Evolutionary conservation across 768 basidiomycete genomes (phyloP).

Genomic region (Boletus rubropictus): DNA sequence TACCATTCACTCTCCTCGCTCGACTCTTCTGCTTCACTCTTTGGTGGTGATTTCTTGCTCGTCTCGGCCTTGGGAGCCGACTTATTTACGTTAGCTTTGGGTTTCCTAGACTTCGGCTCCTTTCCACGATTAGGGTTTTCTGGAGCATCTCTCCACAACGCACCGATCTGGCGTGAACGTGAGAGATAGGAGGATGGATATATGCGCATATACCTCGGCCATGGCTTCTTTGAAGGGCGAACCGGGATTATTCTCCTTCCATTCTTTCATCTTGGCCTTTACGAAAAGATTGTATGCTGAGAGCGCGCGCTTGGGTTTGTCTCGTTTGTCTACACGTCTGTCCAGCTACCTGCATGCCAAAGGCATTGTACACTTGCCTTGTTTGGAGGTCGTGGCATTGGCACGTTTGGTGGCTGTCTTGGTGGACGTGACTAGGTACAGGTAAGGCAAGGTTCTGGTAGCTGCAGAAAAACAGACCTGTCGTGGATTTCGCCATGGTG

Average conservation of each 20-base stretch:
- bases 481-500: constrained; percentile 48
- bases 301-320: constrained; percentile 53
- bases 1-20: constrained; percentile 23
- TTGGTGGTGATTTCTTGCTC: constrained; percentile 14
- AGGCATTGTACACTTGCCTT: constrained; percentile 24
- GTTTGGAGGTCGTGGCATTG: constrained; percentile 40
- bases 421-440: constrained; percentile 42
- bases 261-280: constrained; percentile 50
- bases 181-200: constrained; percentile 3
- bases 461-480: constrained; percentile 32
- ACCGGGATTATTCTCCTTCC: constrained; percentile 48
- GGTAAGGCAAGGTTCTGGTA: constrained; percentile 1
- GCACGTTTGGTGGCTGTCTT: constrained; percentile 54
- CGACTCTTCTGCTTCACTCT: constrained; percentile 20
- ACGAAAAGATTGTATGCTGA: constrained; percentile 56
- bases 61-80: not conserved
- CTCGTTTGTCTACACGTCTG: constrained; percentile 30
- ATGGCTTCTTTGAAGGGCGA: constrained; percentile 51
- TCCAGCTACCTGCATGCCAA: not conserved
- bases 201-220: constrained; percentile 30
- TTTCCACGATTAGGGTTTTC: constrained; percentile 63
- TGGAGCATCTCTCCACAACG: constrained; percentile 51
- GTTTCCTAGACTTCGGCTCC: constrained; percentile 41
- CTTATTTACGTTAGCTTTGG: constrained; percentile 33
- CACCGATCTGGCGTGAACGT: constrained; percentile 41